These are phyloP conservation scores for Rhizopogon parksii DNA, from an alignment of 1,284 basidiomycete genomes.

Conservation along the genomic window DNA sequence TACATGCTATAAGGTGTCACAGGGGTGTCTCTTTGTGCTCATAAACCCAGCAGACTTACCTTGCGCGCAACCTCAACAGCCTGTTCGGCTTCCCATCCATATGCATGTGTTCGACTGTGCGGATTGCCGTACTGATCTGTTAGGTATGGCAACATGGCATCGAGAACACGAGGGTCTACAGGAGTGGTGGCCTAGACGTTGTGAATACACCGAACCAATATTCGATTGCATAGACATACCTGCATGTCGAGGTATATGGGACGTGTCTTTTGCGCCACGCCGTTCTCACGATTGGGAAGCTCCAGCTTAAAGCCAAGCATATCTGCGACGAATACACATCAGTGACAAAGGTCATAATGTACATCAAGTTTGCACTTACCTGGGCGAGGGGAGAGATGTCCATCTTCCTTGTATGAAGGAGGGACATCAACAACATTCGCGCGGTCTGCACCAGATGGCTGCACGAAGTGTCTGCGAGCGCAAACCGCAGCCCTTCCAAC, in stretches of 20 bases:
- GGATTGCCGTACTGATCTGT: slow-evolving; percentile 99
- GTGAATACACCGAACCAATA: slow-evolving; percentile 12
- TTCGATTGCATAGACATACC: slow-evolving; percentile 34
- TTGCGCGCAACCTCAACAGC: slow-evolving; percentile 89
- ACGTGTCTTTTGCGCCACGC: slow-evolving; percentile 57
- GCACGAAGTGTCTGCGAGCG: slow-evolving; percentile 49
- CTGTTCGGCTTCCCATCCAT: slow-evolving; percentile 98
- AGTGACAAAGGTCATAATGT: background rate
- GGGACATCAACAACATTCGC: slow-evolving; percentile 72
- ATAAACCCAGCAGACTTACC: slow-evolving; percentile 33
- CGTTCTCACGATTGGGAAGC: slow-evolving; percentile 57
- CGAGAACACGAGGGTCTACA: slow-evolving; percentile 93
- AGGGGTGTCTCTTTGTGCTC: slow-evolving; percentile 13
- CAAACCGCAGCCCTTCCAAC: slow-evolving; percentile 15
- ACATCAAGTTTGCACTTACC: slow-evolving; percentile 36
- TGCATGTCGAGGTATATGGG: slow-evolving; percentile 97
- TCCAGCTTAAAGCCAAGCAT: slow-evolving; percentile 89
- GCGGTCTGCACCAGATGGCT: slow-evolving; percentile 72
- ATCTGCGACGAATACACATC: slow-evolving; percentile 38
- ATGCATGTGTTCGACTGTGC: slow-evolving; percentile 96
- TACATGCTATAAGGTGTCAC: slow-evolving; percentile 52
- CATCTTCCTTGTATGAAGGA: slow-evolving; percentile 63
- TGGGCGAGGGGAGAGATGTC: slow-evolving; percentile 63
- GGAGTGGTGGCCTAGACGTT: slow-evolving; percentile 84
- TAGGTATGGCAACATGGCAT: slow-evolving; percentile 94